Percentiles rank a stretch among this genome's conserved stretches.
These are phyloP conservation scores for Asterella californica DNA, from an alignment of 225 moss, liverwort and hornwort genomes.

Conservation along the genomic window DNA sequence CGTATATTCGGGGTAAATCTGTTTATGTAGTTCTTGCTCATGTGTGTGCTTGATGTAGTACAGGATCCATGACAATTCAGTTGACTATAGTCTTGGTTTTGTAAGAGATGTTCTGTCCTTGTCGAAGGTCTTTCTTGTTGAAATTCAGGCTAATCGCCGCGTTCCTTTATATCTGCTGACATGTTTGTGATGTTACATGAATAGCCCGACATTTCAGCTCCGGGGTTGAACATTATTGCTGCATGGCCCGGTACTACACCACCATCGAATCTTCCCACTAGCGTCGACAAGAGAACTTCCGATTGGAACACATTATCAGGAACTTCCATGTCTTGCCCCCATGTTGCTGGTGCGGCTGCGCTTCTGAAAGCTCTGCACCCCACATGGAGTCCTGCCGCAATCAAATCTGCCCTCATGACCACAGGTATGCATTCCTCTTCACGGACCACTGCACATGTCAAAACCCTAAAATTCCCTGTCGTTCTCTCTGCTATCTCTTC, in stretches of 20 bases:
- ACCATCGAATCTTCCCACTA: neutral
- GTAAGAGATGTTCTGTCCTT: neutral
- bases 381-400: constrained; percentile 35
- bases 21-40: too few species aligned
- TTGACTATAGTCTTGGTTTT: neutral
- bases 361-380: constrained; percentile 31
- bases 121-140: neutral
- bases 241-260: constrained; percentile 14
- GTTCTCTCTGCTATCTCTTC: neutral
- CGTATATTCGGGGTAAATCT: too few species aligned
- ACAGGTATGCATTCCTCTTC: constrained; percentile 14
- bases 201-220: constrained; percentile 25
- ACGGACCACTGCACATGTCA: neutral
- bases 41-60: neutral
- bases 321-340: constrained; percentile 36
- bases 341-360: constrained; percentile 26
- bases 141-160: neutral
- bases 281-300: constrained; percentile 14
- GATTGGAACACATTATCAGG: constrained; percentile 31
- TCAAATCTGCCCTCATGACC: constrained; percentile 34
- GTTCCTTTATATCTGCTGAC: neutral
- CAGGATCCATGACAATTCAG: neutral
- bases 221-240: constrained; percentile 21
- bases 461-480: neutral
- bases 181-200: neutral